phyloP scores from a whole-genome alignment of 306 rosid genomes.

The Hylodesmum podocarpum region DNA sequence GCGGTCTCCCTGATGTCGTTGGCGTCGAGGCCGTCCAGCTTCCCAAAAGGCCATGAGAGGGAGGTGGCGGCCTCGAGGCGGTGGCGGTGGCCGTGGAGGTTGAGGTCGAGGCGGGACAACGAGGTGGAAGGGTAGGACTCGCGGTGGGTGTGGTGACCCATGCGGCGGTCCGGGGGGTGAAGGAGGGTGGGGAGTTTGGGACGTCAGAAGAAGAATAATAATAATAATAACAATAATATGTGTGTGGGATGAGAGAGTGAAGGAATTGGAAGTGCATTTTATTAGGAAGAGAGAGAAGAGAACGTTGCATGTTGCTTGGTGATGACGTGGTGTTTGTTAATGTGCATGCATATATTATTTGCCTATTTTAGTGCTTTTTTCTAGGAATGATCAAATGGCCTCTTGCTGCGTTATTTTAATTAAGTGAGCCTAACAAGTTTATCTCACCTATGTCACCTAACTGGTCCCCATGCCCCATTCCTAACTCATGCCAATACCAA shows the following conservation, averaged over 20 bases:
- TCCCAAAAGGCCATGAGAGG: constrained; percentile 33
- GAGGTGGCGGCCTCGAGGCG: constrained; percentile 22
- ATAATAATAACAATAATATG: too few species aligned
- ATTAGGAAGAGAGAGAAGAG: not conserved
- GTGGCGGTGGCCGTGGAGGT: not conserved
- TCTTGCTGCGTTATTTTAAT: not conserved
- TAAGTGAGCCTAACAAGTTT: not conserved
- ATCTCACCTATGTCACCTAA: too few species aligned
- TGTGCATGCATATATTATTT: not conserved
- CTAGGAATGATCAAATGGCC: not conserved
- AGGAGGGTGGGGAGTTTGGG: not conserved
- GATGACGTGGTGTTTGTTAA: constrained; percentile 29
- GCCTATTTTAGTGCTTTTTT: not conserved
- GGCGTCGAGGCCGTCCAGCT: not conserved
- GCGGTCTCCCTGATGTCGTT: constrained; percentile 37
- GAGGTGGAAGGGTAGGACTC: constrained; percentile 53
- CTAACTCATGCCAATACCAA: too few species aligned
- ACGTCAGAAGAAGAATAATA: not conserved
- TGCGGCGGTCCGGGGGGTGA: constrained; percentile 32
- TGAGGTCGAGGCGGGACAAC: constrained; percentile 33
- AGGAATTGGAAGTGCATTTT: constrained; percentile 15
- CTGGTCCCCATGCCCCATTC: too few species aligned
- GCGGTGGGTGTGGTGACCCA: constrained; percentile 90
- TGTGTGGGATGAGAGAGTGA: constrained; percentile 37
- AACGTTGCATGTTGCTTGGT: not conserved